Evolutionary conservation across 177 flowering plant genomes (phyloP).

Genomic region (Vitis hybrid): DNA sequence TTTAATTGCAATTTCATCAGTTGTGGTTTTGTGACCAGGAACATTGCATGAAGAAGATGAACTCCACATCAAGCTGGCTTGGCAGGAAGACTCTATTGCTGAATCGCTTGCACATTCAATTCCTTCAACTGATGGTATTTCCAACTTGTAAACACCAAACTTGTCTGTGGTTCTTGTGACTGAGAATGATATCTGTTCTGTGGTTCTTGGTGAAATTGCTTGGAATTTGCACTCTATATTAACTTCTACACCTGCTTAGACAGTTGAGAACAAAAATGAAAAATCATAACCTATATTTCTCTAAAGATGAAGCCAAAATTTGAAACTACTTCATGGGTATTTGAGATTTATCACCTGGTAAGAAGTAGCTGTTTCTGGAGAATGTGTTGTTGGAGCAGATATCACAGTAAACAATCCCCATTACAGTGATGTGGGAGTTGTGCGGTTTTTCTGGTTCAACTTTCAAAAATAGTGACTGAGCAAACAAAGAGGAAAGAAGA

Average conservation of each 20-base stretch:
- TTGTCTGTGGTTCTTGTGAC: conserved; percentile 43
- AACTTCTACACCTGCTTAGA: conserved; percentile 35
- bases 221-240: conserved; percentile 39
- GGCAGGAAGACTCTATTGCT: conserved; percentile 33
- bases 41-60: conserved; percentile 41
- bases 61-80: conserved; percentile 34
- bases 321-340: neutral
- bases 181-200: conserved; percentile 39
- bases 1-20: conserved; percentile 37
- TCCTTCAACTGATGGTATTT: conserved; percentile 45
- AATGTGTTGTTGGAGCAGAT: conserved; percentile 51
- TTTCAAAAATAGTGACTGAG: conserved; percentile 14
- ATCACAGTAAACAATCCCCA: conserved; percentile 49
- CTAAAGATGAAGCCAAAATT: neutral
- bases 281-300: neutral
- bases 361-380: conserved; percentile 53
- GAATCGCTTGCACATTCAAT: conserved; percentile 38
- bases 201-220: conserved; percentile 25
- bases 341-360: conserved; percentile 33
- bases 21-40: conserved; percentile 43
- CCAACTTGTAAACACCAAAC: conserved; percentile 38
- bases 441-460: conserved; percentile 16
- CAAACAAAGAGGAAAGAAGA: conserved; percentile 24
- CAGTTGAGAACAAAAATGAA: neutral
- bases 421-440: conserved; percentile 37